Conservation (phyloP, 2,329 filamentous ascomycete species). For the Penicillium polonicum region DNA sequence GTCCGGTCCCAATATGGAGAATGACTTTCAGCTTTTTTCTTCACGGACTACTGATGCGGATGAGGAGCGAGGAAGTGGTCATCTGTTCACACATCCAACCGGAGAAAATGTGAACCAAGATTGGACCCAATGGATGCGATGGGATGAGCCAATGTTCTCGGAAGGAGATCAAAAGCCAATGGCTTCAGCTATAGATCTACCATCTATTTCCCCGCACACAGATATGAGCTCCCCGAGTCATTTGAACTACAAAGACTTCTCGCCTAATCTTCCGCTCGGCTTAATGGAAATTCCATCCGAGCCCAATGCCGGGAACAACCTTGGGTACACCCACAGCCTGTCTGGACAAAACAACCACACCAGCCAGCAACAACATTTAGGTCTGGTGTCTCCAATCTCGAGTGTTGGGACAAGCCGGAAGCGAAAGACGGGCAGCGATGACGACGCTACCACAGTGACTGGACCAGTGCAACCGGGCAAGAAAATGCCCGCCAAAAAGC, state of each 20-base stretch:
- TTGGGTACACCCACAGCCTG: not conserved
- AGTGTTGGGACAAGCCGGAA: slow-evolving; percentile 53
- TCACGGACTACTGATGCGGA: slow-evolving; percentile 22
- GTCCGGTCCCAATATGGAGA: slow-evolving; percentile 29
- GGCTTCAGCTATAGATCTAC: slow-evolving; percentile 23
- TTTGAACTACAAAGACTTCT: slow-evolving; percentile 28
- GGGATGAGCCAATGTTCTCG: slow-evolving; percentile 40
- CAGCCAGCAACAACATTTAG: slow-evolving; percentile 11
- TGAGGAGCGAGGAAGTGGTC: slow-evolving; percentile 16
- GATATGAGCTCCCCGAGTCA: slow-evolving; percentile 24
- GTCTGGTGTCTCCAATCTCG: slow-evolving; percentile 28
- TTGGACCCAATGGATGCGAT: slow-evolving; percentile 49
- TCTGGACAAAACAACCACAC: slow-evolving; percentile 7
- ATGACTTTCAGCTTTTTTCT: slow-evolving; percentile 38
- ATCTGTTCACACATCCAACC: slow-evolving; percentile 18
- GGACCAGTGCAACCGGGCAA: slow-evolving; percentile 38
- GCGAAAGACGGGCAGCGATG: slow-evolving; percentile 66
- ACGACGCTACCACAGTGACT: slow-evolving; percentile 35
- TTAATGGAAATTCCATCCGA: slow-evolving; percentile 31
- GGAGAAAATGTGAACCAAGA: slow-evolving; percentile 37
- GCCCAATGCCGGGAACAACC: slow-evolving; percentile 2
- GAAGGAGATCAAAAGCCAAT: slow-evolving; percentile 30
- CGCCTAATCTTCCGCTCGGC: slow-evolving; percentile 33
- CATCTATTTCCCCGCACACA: slow-evolving; percentile 30
- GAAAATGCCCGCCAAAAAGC: slow-evolving; percentile 74